Base-by-base conservation (phyloP, 1,284 basidiomycete genomes). In the Ceratorhiza oryzae-sativae region DNA sequence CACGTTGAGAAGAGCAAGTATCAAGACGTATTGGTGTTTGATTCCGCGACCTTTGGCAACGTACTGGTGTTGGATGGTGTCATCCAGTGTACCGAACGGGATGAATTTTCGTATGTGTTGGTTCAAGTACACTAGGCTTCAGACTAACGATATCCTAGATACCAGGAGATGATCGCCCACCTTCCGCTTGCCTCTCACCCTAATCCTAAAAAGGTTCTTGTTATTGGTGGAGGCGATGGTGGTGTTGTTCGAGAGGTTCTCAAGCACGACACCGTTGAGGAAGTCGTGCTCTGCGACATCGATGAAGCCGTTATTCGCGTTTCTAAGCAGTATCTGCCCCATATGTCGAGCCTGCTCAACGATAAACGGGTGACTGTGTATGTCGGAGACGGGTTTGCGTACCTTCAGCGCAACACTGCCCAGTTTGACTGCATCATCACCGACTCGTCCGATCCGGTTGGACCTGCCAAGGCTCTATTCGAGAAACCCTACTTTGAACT, bases 131-230 rank as follows among this genome's bases (percentile, higher is more conserved):
- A 20, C 34, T 62, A 4, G 13, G 18, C n/a, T 13, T 49, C 20
- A 30, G 9, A n/a, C 27, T 30, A 49, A 32, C 68, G 8, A 62
- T 45, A 8, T 34, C 25, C 25, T 77, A 95, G 93, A n/a, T 98
- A 98, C 83, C 97, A 99, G 81, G 97, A 99, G 84, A 98, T 99
- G 97, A 99, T 99, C 78, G 88, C 97, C 20, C 96, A 98, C 83
- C 84, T 99, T 61, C 97, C 97, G 45, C 86, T 99, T 76, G 91
- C 94, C 27, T 95, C 92, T 75, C 97, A 99, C 82, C 97, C 97
- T 34, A 93, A 98, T 85, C 97, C 97, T 0, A 92, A 94, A 83
- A 90, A 92, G 78, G 96, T 98, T 25, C 89, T 99, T 45, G 95
- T 99, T 72, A 97, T 99, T 74, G 97, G 97, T 73, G 97, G 97